phyloP scores from a whole-genome alignment of 495 filamentous ascomycete species.

The Stereocaulon alpinum region DNA sequence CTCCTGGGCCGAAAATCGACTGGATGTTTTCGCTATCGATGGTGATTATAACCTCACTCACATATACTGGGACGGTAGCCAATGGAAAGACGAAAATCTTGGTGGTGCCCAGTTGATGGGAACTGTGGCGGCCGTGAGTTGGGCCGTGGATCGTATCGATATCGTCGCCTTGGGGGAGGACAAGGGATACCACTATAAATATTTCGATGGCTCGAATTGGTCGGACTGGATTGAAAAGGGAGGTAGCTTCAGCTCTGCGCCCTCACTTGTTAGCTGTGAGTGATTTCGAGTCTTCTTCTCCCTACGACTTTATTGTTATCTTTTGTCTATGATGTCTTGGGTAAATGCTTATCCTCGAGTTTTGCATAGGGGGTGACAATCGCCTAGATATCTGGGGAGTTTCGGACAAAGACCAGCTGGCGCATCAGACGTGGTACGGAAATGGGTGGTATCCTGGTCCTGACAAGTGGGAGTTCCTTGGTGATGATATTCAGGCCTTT shows the following conservation, averaged over 20 bases:
- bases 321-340: too few relatives aligned
- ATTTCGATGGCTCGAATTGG: slow-evolving; percentile 16
- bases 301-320: neutral
- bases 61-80: slow-evolving; percentile 19
- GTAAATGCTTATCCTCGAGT: neutral
- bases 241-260: slow-evolving; percentile 24
- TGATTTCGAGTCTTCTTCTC: neutral
- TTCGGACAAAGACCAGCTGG: slow-evolving; percentile 1
- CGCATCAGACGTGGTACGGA: slow-evolving; percentile 16
- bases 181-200: slow-evolving; percentile 15
- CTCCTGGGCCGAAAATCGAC: slow-evolving; percentile 11
- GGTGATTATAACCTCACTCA: slow-evolving; percentile 8
- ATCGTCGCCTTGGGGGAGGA: slow-evolving; percentile 15
- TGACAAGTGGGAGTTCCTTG: slow-evolving; percentile 3
- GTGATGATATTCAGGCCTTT: neutral
- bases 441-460: slow-evolving; percentile 10
- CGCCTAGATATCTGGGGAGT: slow-evolving; percentile 29
- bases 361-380: slow-evolving; percentile 18
- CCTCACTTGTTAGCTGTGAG: slow-evolving; percentile 23
- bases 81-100: slow-evolving; percentile 16
- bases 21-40: slow-evolving; percentile 18
- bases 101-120: slow-evolving; percentile 19
- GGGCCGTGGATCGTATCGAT: slow-evolving; percentile 19
- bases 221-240: slow-evolving; percentile 9
- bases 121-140: slow-evolving; percentile 14